Conservation (phyloP, 2,329 filamentous ascomycete genomes). For the Colletotrichum australisinense region DNA sequence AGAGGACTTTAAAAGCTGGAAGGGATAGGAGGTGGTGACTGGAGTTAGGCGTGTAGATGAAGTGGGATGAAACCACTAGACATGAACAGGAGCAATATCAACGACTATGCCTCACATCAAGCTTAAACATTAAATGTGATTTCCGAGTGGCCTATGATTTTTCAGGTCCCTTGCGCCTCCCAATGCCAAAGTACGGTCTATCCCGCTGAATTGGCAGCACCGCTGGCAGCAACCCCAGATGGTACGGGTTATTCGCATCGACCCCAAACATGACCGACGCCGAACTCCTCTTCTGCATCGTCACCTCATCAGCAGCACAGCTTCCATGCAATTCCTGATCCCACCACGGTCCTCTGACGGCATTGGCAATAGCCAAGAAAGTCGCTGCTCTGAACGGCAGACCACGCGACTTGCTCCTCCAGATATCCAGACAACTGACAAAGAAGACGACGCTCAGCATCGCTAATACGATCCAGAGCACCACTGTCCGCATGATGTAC, state of each 20-base stretch:
- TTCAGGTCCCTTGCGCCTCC: neutral
- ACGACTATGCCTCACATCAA: neutral
- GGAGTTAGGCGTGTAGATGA: neutral
- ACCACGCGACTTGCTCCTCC: conserved; percentile 18
- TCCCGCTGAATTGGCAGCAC: conserved; percentile 14
- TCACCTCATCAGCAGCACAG: conserved; percentile 10
- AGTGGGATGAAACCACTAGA: neutral
- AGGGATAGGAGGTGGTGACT: neutral
- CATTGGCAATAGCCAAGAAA: conserved; percentile 22
- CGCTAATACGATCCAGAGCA: conserved; percentile 9
- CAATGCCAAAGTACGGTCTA: neutral
- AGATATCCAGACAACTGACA: conserved; percentile 17
- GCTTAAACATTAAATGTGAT: neutral
- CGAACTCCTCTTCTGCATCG: conserved; percentile 10
- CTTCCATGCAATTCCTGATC: conserved; percentile 16
- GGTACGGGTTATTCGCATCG: neutral
- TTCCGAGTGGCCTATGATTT: no score
- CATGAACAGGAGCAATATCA: neutral
- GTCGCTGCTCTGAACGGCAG: conserved; percentile 11
- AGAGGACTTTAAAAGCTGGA: neutral
- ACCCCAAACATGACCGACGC: conserved; percentile 12
- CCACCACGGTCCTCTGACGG: conserved; percentile 19
- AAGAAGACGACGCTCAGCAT: conserved; percentile 1
- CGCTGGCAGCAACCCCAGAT: conserved; percentile 1
- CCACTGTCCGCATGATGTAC: conserved; percentile 12